These are phyloP conservation scores for Ustilago bromivora DNA, from an alignment of 1,284 basidiomycete genomes.

Conservation along the genomic window DNA sequence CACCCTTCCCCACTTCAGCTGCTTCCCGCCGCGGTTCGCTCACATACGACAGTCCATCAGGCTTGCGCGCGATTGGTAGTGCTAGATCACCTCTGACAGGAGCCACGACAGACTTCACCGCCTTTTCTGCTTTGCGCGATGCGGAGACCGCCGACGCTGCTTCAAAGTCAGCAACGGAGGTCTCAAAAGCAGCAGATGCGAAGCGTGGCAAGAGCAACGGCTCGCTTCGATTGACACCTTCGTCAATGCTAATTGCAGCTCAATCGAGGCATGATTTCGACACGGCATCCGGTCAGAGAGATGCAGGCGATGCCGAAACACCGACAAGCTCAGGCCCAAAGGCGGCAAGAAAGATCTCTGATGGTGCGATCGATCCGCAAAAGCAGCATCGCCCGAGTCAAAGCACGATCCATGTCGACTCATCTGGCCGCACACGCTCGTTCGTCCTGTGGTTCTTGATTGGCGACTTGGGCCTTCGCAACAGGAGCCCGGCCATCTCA, in stretches of 20 bases:
- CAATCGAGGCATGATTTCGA: background rate
- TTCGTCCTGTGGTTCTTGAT: constrained; percentile 61
- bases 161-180: background rate
- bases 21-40: constrained; percentile 42
- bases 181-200: background rate
- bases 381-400: constrained; percentile 10
- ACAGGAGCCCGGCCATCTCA: background rate
- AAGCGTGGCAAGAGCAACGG: constrained; percentile 2
- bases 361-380: background rate
- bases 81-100: constrained; percentile 27
- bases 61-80: constrained; percentile 19
- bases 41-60: constrained; percentile 36
- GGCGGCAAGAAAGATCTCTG: background rate
- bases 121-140: constrained; percentile 25
- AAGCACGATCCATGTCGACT: constrained; percentile 28
- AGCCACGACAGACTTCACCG: constrained; percentile 22
- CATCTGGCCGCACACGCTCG: constrained; percentile 41
- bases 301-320: background rate
- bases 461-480: constrained; percentile 56
- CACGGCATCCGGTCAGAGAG: background rate
- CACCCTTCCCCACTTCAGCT: constrained; percentile 52
- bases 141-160: background rate
- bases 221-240: constrained; percentile 28
- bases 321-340: background rate
- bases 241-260: constrained; percentile 32